Percentiles rank a stretch among this genome's conserved stretches.
Conservation (phyloP, 75 land plant genomes). For the Gnetum montanum region DNA sequence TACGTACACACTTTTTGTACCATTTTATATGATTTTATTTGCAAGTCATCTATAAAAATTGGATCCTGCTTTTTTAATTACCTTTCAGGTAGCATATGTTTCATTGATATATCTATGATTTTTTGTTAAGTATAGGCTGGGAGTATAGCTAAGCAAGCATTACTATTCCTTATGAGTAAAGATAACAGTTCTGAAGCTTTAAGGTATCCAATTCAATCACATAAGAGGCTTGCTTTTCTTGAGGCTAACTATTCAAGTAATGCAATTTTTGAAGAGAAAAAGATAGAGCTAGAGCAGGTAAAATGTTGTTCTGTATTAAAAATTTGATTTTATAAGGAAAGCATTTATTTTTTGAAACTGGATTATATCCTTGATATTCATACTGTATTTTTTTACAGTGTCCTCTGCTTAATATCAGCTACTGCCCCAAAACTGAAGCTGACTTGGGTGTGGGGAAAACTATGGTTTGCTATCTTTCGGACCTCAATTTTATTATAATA, state of each 20-base stretch:
- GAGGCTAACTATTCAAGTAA: neutral
- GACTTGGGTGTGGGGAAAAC: slow-evolving; percentile 30
- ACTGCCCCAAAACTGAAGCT: slow-evolving; percentile 62
- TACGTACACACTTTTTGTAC: neutral
- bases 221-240: neutral
- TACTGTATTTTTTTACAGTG: slow-evolving; percentile 35
- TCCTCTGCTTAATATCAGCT: slow-evolving; percentile 67
- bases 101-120: too few relatives aligned
- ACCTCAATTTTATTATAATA: too few relatives aligned
- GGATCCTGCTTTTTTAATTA: too few relatives aligned
- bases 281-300: slow-evolving; percentile 8
- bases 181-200: neutral
- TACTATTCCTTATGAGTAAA: slow-evolving; percentile 6
- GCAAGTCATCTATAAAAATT: too few relatives aligned
- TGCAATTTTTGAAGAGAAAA: neutral
- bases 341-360: too few relatives aligned
- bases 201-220: neutral
- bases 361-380: neutral
- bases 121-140: slow-evolving; percentile 7
- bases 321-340: too few relatives aligned
- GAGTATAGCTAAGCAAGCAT: slow-evolving; percentile 7
- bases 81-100: too few relatives aligned
- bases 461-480: slow-evolving; percentile 46
- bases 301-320: too few relatives aligned
- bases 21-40: too few relatives aligned